Percentiles rank a stretch among this genome's conserved stretches.
phyloP scores from a whole-genome alignment of 2,329 filamentous ascomycete species.

The Paecilomyces formosus region DNA sequence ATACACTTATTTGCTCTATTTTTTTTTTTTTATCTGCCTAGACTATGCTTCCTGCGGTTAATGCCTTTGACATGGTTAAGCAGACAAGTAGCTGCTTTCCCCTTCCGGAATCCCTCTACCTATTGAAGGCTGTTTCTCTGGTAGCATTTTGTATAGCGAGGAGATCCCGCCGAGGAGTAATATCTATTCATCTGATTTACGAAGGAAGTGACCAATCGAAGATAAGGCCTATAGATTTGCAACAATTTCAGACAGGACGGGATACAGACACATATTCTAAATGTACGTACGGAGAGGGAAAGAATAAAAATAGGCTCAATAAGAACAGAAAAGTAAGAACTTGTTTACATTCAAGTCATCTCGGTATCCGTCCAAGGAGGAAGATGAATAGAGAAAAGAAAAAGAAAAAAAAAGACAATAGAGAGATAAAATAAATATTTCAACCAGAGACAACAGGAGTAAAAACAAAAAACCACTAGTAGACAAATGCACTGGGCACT shows the following conservation, averaged over 20 bases:
- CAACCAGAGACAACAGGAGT: not conserved
- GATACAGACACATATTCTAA: not conserved
- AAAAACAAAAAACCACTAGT: not conserved
- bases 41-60: too few relatives aligned
- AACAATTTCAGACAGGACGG: not conserved
- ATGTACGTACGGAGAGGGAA: not conserved
- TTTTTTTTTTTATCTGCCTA: too few relatives aligned
- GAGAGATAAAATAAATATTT: not conserved
- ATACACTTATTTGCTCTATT: too few relatives aligned
- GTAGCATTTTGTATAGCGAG: not conserved
- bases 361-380: conserved; percentile 1
- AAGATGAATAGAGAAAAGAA: conserved; percentile 9
- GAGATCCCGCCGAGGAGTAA: not conserved
- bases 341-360: conserved; percentile 4
- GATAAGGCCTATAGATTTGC: not conserved
- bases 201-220: not conserved
- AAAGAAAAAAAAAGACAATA: not conserved
- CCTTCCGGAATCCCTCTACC: too few relatives aligned
- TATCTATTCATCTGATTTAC: not conserved
- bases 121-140: not conserved
- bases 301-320: conserved; percentile 5
- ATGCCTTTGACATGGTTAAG: too few relatives aligned
- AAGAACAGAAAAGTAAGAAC: conserved; percentile 7
- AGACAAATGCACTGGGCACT: not conserved
- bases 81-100: too few relatives aligned